Evolutionary conservation across 225 moss, liverwort and hornwort genomes (phyloP).

Genomic region (Polytrichum commune): DNA sequence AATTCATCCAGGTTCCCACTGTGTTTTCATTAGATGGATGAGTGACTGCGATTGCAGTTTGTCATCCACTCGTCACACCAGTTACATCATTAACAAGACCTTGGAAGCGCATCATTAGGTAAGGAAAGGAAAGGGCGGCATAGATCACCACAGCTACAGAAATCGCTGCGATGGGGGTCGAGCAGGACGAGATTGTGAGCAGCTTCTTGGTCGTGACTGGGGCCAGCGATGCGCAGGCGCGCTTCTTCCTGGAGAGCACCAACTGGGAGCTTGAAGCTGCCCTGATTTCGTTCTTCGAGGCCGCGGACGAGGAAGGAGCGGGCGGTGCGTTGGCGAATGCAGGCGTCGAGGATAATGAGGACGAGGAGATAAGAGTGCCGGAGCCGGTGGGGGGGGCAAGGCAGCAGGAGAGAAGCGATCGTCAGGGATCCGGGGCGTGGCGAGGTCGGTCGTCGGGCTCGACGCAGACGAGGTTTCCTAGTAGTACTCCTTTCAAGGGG

Average conservation of each 20-base stretch:
- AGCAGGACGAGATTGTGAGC: constrained; percentile 47
- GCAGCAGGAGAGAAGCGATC: not conserved
- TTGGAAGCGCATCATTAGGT: too few species aligned
- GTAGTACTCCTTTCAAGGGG: constrained; percentile 18
- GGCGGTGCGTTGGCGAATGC: constrained; percentile 16
- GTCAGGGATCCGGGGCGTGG: constrained; percentile 21
- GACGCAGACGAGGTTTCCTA: constrained; percentile 39
- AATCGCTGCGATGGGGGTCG: constrained; percentile 33
- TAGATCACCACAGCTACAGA: not conserved
- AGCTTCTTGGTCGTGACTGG: constrained; percentile 60
- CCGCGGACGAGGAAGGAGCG: constrained; percentile 40
- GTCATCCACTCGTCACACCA: too few species aligned
- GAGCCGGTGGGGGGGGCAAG: constrained; percentile 7
- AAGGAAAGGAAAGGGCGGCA: too few species aligned
- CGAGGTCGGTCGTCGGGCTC: constrained; percentile 30
- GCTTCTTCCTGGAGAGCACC: constrained; percentile 64
- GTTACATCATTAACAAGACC: too few species aligned
- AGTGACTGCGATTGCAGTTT: too few species aligned
- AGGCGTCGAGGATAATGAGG: constrained; percentile 25
- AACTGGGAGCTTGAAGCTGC: constrained; percentile 70
- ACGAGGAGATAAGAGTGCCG: constrained; percentile 22
- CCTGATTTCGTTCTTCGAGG: constrained; percentile 56
- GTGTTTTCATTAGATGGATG: too few species aligned
- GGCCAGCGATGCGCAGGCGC: constrained; percentile 54
- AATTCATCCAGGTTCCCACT: too few species aligned